phyloP scores from a whole-genome alignment of 345 rosid species.

The Syzygium oleosum region DNA sequence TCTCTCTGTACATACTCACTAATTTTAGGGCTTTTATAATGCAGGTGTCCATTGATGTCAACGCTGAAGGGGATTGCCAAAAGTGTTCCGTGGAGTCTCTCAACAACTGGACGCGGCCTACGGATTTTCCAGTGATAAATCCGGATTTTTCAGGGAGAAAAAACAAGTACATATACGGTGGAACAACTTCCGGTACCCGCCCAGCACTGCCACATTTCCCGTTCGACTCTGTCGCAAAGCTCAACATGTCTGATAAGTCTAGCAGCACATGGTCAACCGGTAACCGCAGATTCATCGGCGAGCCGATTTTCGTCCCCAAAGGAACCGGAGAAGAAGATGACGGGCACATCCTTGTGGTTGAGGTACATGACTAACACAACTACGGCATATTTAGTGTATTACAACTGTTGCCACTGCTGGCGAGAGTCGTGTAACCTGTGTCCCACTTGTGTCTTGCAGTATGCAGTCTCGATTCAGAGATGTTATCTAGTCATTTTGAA shows the following conservation, averaged over 20 bases:
- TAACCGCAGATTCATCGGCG: slow-evolving; percentile 69
- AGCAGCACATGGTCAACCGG: slow-evolving; percentile 48
- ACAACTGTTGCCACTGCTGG: not conserved
- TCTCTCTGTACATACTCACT: not conserved
- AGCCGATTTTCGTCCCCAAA: slow-evolving; percentile 68
- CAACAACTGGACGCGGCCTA: slow-evolving; percentile 49
- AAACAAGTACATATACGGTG: slow-evolving; percentile 41
- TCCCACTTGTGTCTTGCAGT: slow-evolving; percentile 23
- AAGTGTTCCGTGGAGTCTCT: slow-evolving; percentile 39
- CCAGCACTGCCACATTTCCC: slow-evolving; percentile 67
- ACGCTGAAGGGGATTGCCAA: slow-evolving; percentile 31
- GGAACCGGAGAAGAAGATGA: slow-evolving; percentile 32
- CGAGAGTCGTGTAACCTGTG: not conserved
- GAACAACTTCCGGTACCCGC: slow-evolving; percentile 65
- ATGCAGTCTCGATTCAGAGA: slow-evolving; percentile 76
- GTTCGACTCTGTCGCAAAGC: slow-evolving; percentile 71
- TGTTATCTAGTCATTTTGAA: slow-evolving; percentile 73
- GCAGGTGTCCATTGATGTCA: slow-evolving; percentile 50
- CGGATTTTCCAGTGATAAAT: slow-evolving; percentile 71
- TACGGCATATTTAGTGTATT: not conserved
- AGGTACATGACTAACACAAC: slow-evolving; percentile 22
- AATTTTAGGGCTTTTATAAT: not conserved
- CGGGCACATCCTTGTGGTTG: slow-evolving; percentile 78
- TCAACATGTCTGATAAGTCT: slow-evolving; percentile 22
- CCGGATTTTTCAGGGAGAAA: slow-evolving; percentile 51